Conservation (phyloP, 192 early-diverging fungal species). For the Podila verticillata region DNA sequence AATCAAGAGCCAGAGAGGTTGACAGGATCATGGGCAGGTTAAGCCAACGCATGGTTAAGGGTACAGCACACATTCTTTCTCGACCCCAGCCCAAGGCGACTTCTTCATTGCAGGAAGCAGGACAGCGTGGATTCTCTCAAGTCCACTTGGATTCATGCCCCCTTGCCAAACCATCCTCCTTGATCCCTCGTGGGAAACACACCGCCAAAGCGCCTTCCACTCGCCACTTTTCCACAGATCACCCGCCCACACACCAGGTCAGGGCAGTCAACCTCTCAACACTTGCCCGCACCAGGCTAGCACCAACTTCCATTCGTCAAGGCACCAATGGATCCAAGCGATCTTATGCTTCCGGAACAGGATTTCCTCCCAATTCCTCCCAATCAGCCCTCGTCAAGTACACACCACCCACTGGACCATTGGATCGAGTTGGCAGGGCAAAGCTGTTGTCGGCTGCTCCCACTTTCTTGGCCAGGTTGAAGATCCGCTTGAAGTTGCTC, state of each 20-base stretch:
- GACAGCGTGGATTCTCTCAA: constrained; percentile 4
- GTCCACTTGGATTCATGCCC: neutral
- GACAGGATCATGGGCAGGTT: constrained; percentile 23
- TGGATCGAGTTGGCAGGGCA: constrained; percentile 41
- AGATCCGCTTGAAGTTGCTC: constrained; percentile 66
- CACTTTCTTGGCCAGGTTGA: constrained; percentile 68
- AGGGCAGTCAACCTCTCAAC: constrained; percentile 1
- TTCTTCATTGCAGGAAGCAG: constrained; percentile 9
- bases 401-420: constrained; percentile 36
- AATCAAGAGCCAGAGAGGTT: constrained; percentile 7
- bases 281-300: constrained; percentile 9
- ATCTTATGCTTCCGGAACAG: constrained; percentile 5
- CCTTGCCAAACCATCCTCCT: neutral
- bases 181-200: neutral
- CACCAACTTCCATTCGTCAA: constrained; percentile 15
- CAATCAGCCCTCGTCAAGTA: constrained; percentile 39
- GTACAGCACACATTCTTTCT: constrained; percentile 25
- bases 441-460: constrained; percentile 68
- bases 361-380: neutral
- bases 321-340: constrained; percentile 8
- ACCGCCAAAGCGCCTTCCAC: neutral
- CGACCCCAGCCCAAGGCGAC: constrained; percentile 21
- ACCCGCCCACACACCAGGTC: neutral
- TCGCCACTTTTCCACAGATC: no score
- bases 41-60: constrained; percentile 32